Evolutionary conservation across 2,329 filamentous ascomycete species (phyloP).

Genomic region (Aspergillus texensis): DNA sequence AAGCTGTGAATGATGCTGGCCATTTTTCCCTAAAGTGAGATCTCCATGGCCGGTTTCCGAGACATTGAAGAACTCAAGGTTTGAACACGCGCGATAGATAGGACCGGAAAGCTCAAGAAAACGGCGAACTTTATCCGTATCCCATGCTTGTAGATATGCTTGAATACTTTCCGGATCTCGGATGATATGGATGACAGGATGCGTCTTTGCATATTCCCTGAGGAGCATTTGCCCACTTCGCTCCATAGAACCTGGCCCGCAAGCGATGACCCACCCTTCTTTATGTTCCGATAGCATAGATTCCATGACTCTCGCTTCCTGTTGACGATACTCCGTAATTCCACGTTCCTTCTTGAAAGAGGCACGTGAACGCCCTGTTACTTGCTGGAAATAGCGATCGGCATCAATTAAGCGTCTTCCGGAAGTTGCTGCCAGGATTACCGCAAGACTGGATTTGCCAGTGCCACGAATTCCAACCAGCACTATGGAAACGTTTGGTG

Average conservation of each 20-base stretch:
- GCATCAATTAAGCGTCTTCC: slow-evolving; percentile 69
- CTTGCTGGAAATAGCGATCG: slow-evolving; percentile 68
- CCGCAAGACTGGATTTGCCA: slow-evolving; percentile 74
- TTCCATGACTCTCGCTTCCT: slow-evolving; percentile 65
- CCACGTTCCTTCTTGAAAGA: slow-evolving; percentile 67
- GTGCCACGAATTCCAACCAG: slow-evolving; percentile 73
- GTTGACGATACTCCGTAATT: slow-evolving; percentile 62
- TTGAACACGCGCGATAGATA: slow-evolving; percentile 68
- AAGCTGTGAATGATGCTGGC: slow-evolving; percentile 28
- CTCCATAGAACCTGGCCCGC: slow-evolving; percentile 70
- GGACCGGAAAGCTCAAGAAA: slow-evolving; percentile 55
- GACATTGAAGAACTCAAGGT: slow-evolving; percentile 76
- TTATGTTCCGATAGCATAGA: slow-evolving; percentile 62
- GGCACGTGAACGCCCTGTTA: slow-evolving; percentile 63
- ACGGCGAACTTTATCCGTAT: slow-evolving; percentile 59
- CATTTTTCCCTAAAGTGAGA: slow-evolving; percentile 22
- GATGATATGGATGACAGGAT: slow-evolving; percentile 72
- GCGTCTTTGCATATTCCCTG: slow-evolving; percentile 62
- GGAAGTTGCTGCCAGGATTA: slow-evolving; percentile 74
- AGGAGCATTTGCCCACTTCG: slow-evolving; percentile 63
- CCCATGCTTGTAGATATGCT: slow-evolving; percentile 61
- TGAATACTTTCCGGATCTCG: slow-evolving; percentile 68
- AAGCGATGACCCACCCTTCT: slow-evolving; percentile 69
- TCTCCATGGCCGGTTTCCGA: slow-evolving; percentile 55
- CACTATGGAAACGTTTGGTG: slow-evolving; percentile 68